phyloP scores from a whole-genome alignment of 129 eudicot species.

The Tanacetum coccineum region DNA sequence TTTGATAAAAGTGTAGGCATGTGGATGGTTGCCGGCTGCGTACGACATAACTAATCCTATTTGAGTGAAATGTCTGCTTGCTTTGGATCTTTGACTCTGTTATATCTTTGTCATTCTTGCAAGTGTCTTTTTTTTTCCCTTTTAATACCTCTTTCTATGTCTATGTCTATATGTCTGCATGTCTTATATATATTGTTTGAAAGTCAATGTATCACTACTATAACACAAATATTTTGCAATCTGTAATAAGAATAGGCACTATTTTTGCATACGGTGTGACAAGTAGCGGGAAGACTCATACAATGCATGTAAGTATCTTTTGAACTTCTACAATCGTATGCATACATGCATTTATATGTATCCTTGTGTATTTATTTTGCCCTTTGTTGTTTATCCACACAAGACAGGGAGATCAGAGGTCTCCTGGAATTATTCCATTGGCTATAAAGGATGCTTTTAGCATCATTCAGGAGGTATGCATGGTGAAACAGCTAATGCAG shows the following conservation, averaged over 20 bases:
- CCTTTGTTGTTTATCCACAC: constrained; percentile 16
- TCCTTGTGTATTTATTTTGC: constrained; percentile 1
- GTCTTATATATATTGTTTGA: background rate
- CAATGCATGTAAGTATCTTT: constrained; percentile 68
- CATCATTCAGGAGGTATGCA: constrained; percentile 83
- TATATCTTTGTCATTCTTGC: background rate
- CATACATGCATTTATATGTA: background rate
- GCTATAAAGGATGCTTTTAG: constrained; percentile 94
- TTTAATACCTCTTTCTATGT: background rate
- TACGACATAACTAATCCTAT: constrained; percentile 1
- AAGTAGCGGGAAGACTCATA: constrained; percentile 88
- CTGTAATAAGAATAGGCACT: constrained; percentile 47
- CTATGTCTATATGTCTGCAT: no score
- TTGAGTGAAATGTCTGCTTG: constrained; percentile 2
- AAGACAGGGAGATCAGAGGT: constrained; percentile 91
- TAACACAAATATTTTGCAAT: constrained; percentile 5
- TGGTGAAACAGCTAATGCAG: constrained; percentile 3
- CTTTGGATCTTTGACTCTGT: background rate
- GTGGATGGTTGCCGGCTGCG: background rate
- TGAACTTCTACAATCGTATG: background rate
- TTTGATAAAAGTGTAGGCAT: background rate
- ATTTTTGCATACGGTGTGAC: constrained; percentile 91
- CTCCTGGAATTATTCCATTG: constrained; percentile 93
- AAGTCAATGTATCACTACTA: background rate
- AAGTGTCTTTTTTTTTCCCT: background rate